Evolutionary conservation across 2,329 filamentous ascomycete species (phyloP).

Genomic region (Alternaria infectoria): DNA sequence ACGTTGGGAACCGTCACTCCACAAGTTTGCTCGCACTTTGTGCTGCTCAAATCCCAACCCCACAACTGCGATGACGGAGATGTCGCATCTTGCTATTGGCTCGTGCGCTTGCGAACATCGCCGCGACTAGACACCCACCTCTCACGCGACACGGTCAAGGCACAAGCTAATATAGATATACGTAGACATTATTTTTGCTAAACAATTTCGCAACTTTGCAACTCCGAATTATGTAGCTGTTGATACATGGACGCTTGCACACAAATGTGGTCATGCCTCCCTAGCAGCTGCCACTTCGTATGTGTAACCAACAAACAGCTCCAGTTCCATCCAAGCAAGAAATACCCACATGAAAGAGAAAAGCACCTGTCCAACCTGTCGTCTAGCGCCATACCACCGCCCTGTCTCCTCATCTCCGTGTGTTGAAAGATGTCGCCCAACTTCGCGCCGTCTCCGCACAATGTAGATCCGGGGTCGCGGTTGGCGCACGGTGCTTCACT

Average conservation of each 20-base stretch:
- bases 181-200: constrained; percentile 2
- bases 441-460: constrained; percentile 22
- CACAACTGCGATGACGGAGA: constrained; percentile 4
- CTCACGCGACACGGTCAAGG: background rate
- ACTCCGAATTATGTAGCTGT: constrained; percentile 34
- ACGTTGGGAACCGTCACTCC: background rate
- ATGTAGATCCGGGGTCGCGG: constrained; percentile 28
- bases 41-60: constrained; percentile 8
- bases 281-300: constrained; percentile 22
- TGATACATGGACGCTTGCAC: constrained; percentile 37
- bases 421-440: constrained; percentile 17
- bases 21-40: background rate
- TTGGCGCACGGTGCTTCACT: constrained; percentile 28
- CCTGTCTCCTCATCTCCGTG: constrained; percentile 8
- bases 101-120: constrained; percentile 19
- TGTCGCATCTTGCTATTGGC: constrained; percentile 20
- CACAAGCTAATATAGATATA: background rate
- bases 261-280: constrained; percentile 16
- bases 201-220: constrained; percentile 19
- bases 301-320: constrained; percentile 32
- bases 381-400: constrained; percentile 3
- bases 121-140: background rate
- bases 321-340: constrained; percentile 23
- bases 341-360: constrained; percentile 29
- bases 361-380: constrained; percentile 19